Conservation (phyloP, 768 basidiomycete genomes). For the Lepiota venenata region DNA sequence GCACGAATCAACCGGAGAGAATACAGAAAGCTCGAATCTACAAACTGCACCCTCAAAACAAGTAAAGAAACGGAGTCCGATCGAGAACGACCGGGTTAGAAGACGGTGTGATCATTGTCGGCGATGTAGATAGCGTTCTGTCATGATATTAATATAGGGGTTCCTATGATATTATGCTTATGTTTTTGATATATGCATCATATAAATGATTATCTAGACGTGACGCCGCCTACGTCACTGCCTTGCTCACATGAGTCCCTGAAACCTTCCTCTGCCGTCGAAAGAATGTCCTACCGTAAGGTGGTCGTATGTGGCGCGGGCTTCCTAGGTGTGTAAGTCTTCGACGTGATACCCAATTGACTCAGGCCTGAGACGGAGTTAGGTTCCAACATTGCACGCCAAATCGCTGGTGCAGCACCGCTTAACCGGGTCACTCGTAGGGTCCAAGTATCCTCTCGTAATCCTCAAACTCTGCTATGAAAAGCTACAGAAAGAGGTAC, state of each 20-base stretch:
- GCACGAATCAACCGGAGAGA: constrained; percentile 16
- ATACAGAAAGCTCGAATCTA: constrained; percentile 7
- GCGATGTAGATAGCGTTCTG: constrained; percentile 30
- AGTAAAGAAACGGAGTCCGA: constrained; percentile 26
- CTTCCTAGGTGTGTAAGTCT: constrained; percentile 48
- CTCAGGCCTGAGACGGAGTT: background rate
- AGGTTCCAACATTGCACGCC: constrained; percentile 61
- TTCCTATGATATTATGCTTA: background rate
- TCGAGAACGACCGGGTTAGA: constrained; percentile 19
- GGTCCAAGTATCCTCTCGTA: constrained; percentile 59
- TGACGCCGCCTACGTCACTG: constrained; percentile 3
- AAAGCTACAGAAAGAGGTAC: constrained; percentile 26
- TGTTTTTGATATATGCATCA: background rate
- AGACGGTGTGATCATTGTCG: constrained; percentile 35
- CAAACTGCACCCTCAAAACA: constrained; percentile 15
- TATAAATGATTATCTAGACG: background rate
- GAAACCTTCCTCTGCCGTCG: background rate
- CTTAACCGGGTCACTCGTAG: constrained; percentile 25
- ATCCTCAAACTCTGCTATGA: constrained; percentile 42
- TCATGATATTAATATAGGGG: background rate
- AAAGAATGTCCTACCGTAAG: constrained; percentile 25
- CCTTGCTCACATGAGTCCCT: background rate
- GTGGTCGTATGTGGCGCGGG: constrained; percentile 54
- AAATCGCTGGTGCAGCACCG: constrained; percentile 32
- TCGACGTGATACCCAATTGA: background rate